Evolutionary conservation across 441 rosid genomes (phyloP), one percentile per base, ranked within the genome.

Genomic region (Populus tomentosa): DNA sequence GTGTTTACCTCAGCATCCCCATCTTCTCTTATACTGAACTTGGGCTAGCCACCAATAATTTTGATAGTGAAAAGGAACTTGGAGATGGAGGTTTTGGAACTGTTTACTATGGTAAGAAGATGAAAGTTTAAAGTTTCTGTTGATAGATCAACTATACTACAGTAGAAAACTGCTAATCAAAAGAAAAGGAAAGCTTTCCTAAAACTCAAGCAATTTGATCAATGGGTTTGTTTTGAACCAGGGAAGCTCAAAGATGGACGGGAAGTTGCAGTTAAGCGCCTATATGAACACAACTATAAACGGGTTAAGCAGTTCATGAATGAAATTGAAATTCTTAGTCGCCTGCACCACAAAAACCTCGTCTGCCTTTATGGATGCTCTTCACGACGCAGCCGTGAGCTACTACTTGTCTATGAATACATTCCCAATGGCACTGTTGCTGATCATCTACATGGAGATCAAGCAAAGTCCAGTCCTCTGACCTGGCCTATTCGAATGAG

Each of bases 61-160:
- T 94, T 77, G 84, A 84, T 42, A 33, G 77, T 61, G 83, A 85
- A 3, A 86, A 83, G 56, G 89, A 89, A 76, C 87, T 94, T 28
- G 98, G 89, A 69, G 90, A 89, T 82, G 98, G 97, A 75, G 98
- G 97, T 61, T 94, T 86, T 69, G 98, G 98, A 75, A 81, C 90
- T 26, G 98, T 92, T 0, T 92, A 90, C 78, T 82, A 85, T 0
- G 98, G 98, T 94, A 84, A 86, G 83, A 63, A 28, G 24, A 66
- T 50, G n/a, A 20, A 3, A 21, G 1, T 18, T 66, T 24, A 20
- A 3, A 21, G 6, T 18, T 66, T 14, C 7, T 64, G 75, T 3
- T 38, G 16, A 42, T 71, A 64, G 23, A 23, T 35, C 21, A 33
- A 6, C 9, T 72, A 18, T 42, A 40, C 4, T 32, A 20, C 35